These are phyloP conservation scores for Aspergillus tanneri DNA, from an alignment of 2,329 filamentous ascomycete species.

Conservation along the genomic window DNA sequence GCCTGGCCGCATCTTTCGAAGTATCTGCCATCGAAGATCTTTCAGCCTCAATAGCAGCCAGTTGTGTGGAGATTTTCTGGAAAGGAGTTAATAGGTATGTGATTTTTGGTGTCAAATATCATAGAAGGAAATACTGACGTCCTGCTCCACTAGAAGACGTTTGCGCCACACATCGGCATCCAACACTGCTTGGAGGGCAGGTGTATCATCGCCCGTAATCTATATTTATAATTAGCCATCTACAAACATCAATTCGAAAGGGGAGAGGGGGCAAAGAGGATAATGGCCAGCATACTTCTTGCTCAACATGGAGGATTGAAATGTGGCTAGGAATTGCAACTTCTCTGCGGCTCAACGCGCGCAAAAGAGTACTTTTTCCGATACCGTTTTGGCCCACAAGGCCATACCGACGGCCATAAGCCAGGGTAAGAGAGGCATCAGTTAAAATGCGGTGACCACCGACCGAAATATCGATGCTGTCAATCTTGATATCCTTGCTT, in stretches of 20 bases:
- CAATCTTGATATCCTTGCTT: conserved; percentile 98
- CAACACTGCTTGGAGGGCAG: conserved; percentile 88
- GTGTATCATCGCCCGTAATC: conserved; percentile 93
- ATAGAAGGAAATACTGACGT: conserved; percentile 53
- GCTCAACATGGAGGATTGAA: conserved; percentile 97
- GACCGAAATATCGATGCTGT: conserved; percentile 93
- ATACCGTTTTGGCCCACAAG: conserved; percentile 99
- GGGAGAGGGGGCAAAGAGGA: conserved; percentile 7
- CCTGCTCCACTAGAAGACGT: conserved; percentile 84
- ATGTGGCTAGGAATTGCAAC: conserved; percentile 94
- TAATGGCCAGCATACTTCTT: conserved; percentile 70
- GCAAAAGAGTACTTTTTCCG: conserved; percentile 90
- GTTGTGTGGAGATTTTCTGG: conserved; percentile 71
- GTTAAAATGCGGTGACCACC: conserved; percentile 83
- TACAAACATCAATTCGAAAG: background rate
- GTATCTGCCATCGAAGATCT: conserved; percentile 83
- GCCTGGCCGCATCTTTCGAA: conserved; percentile 77
- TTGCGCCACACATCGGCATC: conserved; percentile 99
- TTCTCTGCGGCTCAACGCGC: conserved; percentile 89
- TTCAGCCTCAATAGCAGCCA: conserved; percentile 74
- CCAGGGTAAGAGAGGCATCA: conserved; percentile 84
- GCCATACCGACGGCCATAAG: conserved; percentile 92
- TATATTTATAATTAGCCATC: conserved; percentile 38
- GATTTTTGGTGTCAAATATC: background rate
- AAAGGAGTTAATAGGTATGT: background rate